These are phyloP conservation scores for Mucor mucedo DNA, from an alignment of 371 early-diverging fungal genomes.

Conservation along the genomic window DNA sequence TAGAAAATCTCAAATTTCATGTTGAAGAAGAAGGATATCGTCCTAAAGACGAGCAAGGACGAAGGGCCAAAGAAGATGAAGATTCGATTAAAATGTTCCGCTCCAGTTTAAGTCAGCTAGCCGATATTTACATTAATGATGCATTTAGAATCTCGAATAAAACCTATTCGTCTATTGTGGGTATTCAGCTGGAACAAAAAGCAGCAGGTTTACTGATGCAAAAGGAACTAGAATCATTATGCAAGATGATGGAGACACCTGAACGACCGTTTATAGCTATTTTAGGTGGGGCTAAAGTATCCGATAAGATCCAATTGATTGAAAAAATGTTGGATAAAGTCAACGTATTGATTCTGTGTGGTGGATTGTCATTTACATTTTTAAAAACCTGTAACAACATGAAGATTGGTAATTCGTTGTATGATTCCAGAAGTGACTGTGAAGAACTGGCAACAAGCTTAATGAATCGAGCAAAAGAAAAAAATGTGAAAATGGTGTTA, in stretches of 20 bases:
- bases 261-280: conserved; percentile 94
- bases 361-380: conserved; percentile 97
- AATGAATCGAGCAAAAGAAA: not conserved
- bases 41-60: conserved; percentile 80
- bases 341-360: conserved; percentile 79
- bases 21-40: conserved; percentile 94
- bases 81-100: not conserved
- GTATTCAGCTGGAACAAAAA: not conserved
- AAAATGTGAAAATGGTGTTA: conserved; percentile 78
- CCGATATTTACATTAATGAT: not conserved
- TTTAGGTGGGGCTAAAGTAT: conserved; percentile 97
- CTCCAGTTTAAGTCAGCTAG: not conserved
- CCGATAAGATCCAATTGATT: conserved; percentile 97
- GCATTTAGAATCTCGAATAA: not conserved
- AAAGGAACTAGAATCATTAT: not conserved
- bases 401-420: conserved; percentile 34
- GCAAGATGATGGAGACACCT: conserved; percentile 75
- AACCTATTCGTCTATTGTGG: not conserved
- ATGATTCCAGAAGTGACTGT: not conserved
- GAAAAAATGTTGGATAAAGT: conserved; percentile 91
- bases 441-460: not conserved
- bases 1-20: conserved; percentile 98
- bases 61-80: conserved; percentile 53
- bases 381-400: conserved; percentile 63
- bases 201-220: not conserved